These are phyloP conservation scores for Phytophthora hibernalis DNA, from an alignment of 352 stramenopile species.

Conservation along the genomic window DNA sequence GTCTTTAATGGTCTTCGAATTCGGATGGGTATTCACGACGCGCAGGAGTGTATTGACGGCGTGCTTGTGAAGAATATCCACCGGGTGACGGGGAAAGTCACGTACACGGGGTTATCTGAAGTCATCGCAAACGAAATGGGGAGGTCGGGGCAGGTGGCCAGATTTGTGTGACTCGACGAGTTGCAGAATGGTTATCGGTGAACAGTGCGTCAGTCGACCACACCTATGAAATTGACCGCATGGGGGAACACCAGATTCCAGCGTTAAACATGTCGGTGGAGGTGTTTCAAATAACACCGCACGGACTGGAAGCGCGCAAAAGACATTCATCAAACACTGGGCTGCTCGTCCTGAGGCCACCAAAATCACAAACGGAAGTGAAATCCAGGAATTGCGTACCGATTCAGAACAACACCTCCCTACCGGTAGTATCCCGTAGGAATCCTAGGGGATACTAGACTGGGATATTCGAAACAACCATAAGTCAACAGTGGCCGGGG, in stretches of 20 bases:
- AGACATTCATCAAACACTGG: constrained; percentile 38
- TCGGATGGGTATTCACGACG: constrained; percentile 68
- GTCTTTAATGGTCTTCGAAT: constrained; percentile 62
- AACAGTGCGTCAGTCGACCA: constrained; percentile 36
- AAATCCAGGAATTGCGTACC: not conserved
- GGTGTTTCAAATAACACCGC: constrained; percentile 47
- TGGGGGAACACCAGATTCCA: constrained; percentile 40
- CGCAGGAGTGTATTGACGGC: constrained; percentile 44
- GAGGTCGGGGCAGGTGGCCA: constrained; percentile 57
- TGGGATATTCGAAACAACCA: no score
- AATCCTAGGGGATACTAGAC: no score
- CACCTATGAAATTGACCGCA: constrained; percentile 35
- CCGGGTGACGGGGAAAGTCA: constrained; percentile 55
- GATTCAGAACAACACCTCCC: not conserved
- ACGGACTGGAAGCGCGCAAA: constrained; percentile 48
- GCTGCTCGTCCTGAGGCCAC: constrained; percentile 18
- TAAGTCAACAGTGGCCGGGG: constrained; percentile 53
- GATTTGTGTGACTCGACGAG: constrained; percentile 55
- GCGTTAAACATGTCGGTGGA: constrained; percentile 49
- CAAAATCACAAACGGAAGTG: constrained; percentile 18
- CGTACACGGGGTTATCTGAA: constrained; percentile 63
- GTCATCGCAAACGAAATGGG: constrained; percentile 61
- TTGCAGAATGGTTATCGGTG: constrained; percentile 48
- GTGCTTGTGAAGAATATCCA: constrained; percentile 59
- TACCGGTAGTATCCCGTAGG: no score